Base-by-base conservation (phyloP, 208 protist genomes). In the Trypanosoma grayi region DNA sequence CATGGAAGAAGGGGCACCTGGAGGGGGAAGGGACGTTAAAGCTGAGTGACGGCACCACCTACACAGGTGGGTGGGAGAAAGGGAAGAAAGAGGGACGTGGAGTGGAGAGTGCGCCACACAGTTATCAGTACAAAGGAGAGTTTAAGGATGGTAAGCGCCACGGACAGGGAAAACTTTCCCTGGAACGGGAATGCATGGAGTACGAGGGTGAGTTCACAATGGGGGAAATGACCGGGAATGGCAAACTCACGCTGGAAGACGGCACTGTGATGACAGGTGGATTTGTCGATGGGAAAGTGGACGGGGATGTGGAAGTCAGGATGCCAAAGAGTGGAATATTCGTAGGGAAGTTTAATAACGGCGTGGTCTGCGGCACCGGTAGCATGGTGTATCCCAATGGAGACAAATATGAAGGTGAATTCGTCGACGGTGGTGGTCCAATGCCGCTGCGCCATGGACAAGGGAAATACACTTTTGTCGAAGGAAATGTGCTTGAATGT, bases 401-500 rank as follows among this genome's bases (percentile, higher is more conserved):
- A 0, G 87, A 91, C 66, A 56, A 64, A 13, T 94, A 90, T 54
- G 52, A 61, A 16, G 87, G 87, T 11, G 72, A 77, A 24, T 70
- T 94, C 22, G 63, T 54, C 30, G 39, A 51, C 10, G 55, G 44
- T 34, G 54, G 55, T 24, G 60, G 59, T 8, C 64, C 77, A n/a
- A 51, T 71, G 22, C 79, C 85, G 11, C 73, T 87, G 56, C 77
- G 84, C 2, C 81, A 94, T 60, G 87, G 87, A 36, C 47, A 73
- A 28, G 87, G 87, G 33, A 36, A 62, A 0, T 88, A 83, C 59
- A 81, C 52, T n/a, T 94, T 91, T 64, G 68, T 77, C 20, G 87
- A 91, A 59, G 87, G 87, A 18, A 82, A 84, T 54, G 36, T 63
- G 40, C 70, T 94, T 31, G 60, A 61, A 50, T 94, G 87, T 60